Percentiles rank a stretch among this genome's conserved stretches.
These are phyloP conservation scores for Thielaviopsis euricoi DNA, from an alignment of 2,329 filamentous ascomycete genomes.

Conservation along the genomic window DNA sequence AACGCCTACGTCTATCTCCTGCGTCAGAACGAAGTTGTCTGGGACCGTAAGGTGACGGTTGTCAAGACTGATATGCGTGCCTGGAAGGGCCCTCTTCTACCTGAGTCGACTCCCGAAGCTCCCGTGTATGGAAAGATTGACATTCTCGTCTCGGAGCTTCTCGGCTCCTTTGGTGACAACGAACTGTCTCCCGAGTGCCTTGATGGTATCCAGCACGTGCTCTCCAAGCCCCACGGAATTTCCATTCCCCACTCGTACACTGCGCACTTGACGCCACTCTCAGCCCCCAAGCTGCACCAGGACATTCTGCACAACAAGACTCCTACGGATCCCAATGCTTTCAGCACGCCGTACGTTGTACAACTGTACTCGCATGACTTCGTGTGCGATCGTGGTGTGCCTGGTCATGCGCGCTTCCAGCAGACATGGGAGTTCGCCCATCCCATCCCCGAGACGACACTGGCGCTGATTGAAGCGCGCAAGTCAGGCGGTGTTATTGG, in stretches of 20 bases:
- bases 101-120: slow-evolving; percentile 24
- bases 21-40: slow-evolving; percentile 67
- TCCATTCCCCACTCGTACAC: slow-evolving; percentile 91
- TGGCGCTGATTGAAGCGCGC: slow-evolving; percentile 38
- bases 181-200: slow-evolving; percentile 93
- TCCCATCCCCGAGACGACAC: slow-evolving; percentile 44
- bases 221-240: slow-evolving; percentile 65
- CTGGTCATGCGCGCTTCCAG: slow-evolving; percentile 48
- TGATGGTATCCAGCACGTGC: slow-evolving; percentile 82
- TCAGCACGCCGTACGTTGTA: slow-evolving; percentile 88
- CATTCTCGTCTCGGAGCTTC: slow-evolving; percentile 82
- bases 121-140: slow-evolving; percentile 55
- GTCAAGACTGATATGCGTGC: slow-evolving; percentile 95
- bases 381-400: slow-evolving; percentile 45
- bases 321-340: slow-evolving; percentile 49
- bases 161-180: slow-evolving; percentile 93
- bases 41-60: slow-evolving; percentile 65
- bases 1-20: slow-evolving; percentile 91
- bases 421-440: slow-evolving; percentile 69
- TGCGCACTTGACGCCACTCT: slow-evolving; percentile 81
- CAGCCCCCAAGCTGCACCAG: slow-evolving; percentile 68
- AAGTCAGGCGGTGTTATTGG: slow-evolving; percentile 47
- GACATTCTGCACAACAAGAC: slow-evolving; percentile 51
- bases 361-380: slow-evolving; percentile 83
- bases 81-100: slow-evolving; percentile 66